Evolutionary conservation across 2,329 filamentous ascomycete species (phyloP).

Genomic region (Didymella keratinophila): DNA sequence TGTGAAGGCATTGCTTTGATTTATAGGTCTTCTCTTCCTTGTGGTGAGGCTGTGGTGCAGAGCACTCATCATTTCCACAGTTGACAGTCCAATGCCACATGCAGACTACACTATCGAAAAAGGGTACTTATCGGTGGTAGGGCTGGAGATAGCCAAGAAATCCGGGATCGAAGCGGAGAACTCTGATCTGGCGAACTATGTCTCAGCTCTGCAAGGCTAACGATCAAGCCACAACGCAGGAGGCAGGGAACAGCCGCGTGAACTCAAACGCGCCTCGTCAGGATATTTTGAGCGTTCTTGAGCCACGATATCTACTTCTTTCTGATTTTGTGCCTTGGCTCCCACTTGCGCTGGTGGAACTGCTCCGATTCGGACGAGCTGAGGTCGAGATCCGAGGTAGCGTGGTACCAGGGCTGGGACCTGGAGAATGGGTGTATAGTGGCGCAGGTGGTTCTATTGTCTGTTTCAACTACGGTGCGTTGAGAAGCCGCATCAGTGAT

Average conservation of each 20-base stretch:
- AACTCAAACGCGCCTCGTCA: constrained; percentile 8
- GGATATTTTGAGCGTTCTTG: not conserved
- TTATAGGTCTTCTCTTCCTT: not conserved
- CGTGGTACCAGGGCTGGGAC: not conserved
- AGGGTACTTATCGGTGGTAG: not conserved
- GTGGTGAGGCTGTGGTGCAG: constrained; percentile 1
- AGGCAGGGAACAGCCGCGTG: constrained; percentile 1
- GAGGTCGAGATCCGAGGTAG: not conserved
- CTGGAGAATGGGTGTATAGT: not conserved
- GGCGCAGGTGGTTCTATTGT: not conserved
- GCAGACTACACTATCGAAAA: constrained; percentile 13
- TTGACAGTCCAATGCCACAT: not conserved
- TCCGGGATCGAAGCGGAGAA: constrained; percentile 3
- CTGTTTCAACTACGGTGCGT: not conserved
- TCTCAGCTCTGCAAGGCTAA: constrained; percentile 3
- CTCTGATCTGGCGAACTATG: not conserved
- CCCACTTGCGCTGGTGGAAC: not conserved
- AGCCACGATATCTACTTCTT: not conserved
- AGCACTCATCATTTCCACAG: constrained; percentile 4
- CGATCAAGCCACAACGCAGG: constrained; percentile 5
- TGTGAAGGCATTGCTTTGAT: not conserved
- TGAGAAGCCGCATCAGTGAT: not conserved
- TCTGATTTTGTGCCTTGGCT: not conserved
- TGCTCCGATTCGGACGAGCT: constrained; percentile 2
- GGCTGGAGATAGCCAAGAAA: not conserved